Conservation (phyloP, 805 yeast genomes). For the Nadsonia fulvescens region DNA sequence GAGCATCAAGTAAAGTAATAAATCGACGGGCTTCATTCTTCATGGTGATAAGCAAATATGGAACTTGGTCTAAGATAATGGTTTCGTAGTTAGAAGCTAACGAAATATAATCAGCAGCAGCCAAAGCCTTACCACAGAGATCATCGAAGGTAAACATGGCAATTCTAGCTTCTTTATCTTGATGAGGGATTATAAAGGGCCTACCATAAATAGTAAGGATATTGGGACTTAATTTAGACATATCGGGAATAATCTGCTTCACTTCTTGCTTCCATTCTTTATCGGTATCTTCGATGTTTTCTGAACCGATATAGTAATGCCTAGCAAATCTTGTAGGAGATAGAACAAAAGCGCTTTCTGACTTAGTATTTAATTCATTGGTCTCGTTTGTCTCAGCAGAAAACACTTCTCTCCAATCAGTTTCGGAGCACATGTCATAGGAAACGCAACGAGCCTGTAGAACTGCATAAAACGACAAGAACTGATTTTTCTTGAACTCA, state of each 20-base stretch:
- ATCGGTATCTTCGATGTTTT: conserved; percentile 1
- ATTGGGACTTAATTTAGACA: conserved; percentile 9
- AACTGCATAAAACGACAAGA: conserved; percentile 37
- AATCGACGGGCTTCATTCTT: conserved; percentile 54
- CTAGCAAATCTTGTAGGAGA: not conserved
- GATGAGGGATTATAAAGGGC: conserved; percentile 28
- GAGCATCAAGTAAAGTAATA: conserved; percentile 48
- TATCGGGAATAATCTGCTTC: conserved; percentile 3
- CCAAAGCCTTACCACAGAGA: conserved; percentile 37
- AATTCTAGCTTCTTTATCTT: conserved; percentile 21
- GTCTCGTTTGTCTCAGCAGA: conserved; percentile 11
- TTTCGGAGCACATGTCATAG: conserved; percentile 39
- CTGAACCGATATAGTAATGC: conserved; percentile 2
- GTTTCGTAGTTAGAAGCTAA: conserved; percentile 42
- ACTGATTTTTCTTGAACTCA: conserved; percentile 40
- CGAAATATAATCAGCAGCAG: conserved; percentile 55
- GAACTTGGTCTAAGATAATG: conserved; percentile 41
- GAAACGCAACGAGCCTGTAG: conserved; percentile 41
- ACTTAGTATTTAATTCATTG: conserved; percentile 1
- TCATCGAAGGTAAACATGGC: conserved; percentile 35
- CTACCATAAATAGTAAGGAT: conserved; percentile 45
- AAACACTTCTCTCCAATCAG: conserved; percentile 34
- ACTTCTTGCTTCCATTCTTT: conserved; percentile 4
- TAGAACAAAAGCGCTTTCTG: too few species aligned
- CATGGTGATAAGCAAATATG: conserved; percentile 35